These are phyloP conservation scores for Psilocybe mexicana DNA, from an alignment of 1,284 basidiomycete species.

Conservation along the genomic window DNA sequence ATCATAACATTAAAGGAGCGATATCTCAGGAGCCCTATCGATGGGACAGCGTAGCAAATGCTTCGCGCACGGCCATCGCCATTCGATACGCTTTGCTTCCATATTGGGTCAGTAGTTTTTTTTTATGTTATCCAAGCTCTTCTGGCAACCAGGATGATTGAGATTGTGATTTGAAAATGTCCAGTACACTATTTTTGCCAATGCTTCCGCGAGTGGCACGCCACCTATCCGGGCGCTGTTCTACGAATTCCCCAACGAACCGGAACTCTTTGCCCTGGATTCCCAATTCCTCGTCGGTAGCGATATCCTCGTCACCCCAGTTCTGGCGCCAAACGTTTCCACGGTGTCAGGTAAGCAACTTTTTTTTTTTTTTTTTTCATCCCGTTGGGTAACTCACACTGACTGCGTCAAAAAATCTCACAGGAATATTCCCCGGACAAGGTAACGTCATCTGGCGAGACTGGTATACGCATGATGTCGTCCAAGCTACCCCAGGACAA, in stretches of 20 bases:
- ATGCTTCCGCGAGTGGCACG: conserved; percentile 61
- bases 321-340: conserved; percentile 56
- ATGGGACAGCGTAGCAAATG: conserved; percentile 74
- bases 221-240: conserved; percentile 75
- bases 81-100: conserved; percentile 69
- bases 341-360: conserved; percentile 42
- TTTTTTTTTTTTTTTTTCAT: not conserved
- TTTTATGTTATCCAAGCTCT: not conserved
- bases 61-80: conserved; percentile 70
- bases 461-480: conserved; percentile 69
- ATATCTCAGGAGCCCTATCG: conserved; percentile 73
- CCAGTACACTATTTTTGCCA: conserved; percentile 75
- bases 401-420: not conserved
- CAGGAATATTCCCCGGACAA: conserved; percentile 63
- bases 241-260: conserved; percentile 74
- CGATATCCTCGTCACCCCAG: conserved; percentile 74
- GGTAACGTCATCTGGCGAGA: conserved; percentile 70
- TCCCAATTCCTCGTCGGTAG: conserved; percentile 72
- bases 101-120: conserved; percentile 61
- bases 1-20: conserved; percentile 64
- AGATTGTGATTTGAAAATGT: not conserved
- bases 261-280: conserved; percentile 63
- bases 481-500: conserved; percentile 37
- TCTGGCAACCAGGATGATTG: not conserved
- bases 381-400: not conserved